Evolutionary conservation across 805 yeast genomes (phyloP).

Genomic region (Candida hungchunana): DNA sequence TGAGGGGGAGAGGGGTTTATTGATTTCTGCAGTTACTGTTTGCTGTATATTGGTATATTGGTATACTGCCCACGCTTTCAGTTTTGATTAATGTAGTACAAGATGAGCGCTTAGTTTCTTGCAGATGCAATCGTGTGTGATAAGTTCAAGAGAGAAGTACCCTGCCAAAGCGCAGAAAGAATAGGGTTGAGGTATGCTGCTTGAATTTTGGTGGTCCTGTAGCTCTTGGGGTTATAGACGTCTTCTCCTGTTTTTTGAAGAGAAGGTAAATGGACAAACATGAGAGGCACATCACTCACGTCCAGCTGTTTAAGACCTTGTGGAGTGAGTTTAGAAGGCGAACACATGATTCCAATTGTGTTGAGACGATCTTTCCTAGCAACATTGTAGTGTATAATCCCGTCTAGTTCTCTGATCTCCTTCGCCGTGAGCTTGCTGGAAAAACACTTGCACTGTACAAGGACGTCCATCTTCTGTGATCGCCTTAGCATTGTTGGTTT

Average conservation of each 20-base stretch:
- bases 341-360: constrained; percentile 21
- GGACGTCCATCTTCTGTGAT: constrained; percentile 13
- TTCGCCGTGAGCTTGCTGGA: constrained; percentile 23
- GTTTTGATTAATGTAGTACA: no score
- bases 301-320: constrained; percentile 22
- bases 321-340: constrained; percentile 19
- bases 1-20: no score
- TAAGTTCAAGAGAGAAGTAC: constrained; percentile 6
- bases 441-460: constrained; percentile 25
- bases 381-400: constrained; percentile 21
- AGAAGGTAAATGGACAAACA: constrained; percentile 19
- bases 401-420: constrained; percentile 25
- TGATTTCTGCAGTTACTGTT: no score
- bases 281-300: constrained; percentile 19
- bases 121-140: no score
- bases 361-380: constrained; percentile 10
- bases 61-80: no score
- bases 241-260: constrained; percentile 12
- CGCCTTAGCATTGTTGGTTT: constrained; percentile 11
- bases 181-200: constrained; percentile 19
- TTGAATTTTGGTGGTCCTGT: constrained; percentile 5
- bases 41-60: no score
- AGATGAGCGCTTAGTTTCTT: no score
- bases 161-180: constrained; percentile 14
- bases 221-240: constrained; percentile 9